Evolutionary conservation across 768 basidiomycete genomes (phyloP).

Genomic region (Boletus speciosus): DNA sequence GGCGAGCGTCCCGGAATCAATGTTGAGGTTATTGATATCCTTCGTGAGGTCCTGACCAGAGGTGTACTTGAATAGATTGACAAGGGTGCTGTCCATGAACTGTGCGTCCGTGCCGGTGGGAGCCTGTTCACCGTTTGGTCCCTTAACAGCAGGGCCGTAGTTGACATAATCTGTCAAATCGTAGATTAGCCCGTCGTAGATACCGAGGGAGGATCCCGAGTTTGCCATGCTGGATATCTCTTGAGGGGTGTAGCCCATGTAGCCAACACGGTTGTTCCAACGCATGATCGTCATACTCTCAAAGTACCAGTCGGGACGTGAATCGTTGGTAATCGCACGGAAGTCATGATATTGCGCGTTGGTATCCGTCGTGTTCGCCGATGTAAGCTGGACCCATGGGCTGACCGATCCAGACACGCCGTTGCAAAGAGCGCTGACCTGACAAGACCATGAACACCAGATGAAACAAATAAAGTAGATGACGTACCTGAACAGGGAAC

Average conservation of each 20-base stretch:
- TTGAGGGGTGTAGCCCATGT: conserved; percentile 77
- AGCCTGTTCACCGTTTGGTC: conserved; percentile 49
- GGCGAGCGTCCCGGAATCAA: conserved; percentile 57
- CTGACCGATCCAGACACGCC: conserved; percentile 78
- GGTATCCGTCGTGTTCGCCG: conserved; percentile 70
- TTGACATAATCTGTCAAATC: conserved; percentile 80
- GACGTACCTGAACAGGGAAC: conserved; percentile 88
- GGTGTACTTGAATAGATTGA: conserved; percentile 72
- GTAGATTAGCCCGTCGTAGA: conserved; percentile 86
- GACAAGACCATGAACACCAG: background rate
- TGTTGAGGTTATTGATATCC: conserved; percentile 54
- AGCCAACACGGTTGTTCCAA: conserved; percentile 83
- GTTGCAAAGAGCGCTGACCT: conserved; percentile 92
- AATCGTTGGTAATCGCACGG: conserved; percentile 82
- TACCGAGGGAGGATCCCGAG: conserved; percentile 62
- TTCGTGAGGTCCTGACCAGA: conserved; percentile 84
- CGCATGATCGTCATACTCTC: conserved; percentile 93
- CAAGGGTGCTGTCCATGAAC: conserved; percentile 71
- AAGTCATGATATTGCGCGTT: conserved; percentile 94
- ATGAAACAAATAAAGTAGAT: background rate
- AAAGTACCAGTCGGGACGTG: conserved; percentile 97
- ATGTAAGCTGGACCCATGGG: conserved; percentile 76
- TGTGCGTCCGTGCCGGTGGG: conserved; percentile 41
- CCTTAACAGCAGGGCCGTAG: conserved; percentile 54
- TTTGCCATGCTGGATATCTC: conserved; percentile 71